These are phyloP conservation scores for Penicillium bovifimosum DNA, from an alignment of 495 filamentous ascomycete genomes.

Conservation along the genomic window DNA sequence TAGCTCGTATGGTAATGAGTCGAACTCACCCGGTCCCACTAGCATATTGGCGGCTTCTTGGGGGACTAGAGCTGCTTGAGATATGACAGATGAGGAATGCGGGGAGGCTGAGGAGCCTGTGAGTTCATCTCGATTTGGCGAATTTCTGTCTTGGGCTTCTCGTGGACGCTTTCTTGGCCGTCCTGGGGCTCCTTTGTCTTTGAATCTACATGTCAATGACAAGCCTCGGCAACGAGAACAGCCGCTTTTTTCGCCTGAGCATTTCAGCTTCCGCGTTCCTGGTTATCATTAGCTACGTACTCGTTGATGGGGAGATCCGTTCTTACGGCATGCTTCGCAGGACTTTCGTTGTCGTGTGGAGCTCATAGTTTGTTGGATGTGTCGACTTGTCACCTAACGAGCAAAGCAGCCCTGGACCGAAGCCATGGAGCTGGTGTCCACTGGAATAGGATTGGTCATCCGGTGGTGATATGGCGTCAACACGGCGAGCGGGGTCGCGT, in stretches of 20 bases:
- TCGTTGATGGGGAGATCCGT: no score
- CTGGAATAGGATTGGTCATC: constrained; percentile 12
- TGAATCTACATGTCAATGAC: constrained; percentile 20
- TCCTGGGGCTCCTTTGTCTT: constrained; percentile 24
- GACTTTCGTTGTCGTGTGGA: constrained; percentile 19
- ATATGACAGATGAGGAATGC: neutral
- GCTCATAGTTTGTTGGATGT: constrained; percentile 13
- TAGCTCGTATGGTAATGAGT: constrained; percentile 13
- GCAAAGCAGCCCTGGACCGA: neutral
- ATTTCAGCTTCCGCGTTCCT: constrained; percentile 25
- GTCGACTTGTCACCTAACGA: neutral
- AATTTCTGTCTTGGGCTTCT: constrained; percentile 4
- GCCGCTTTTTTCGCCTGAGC: constrained; percentile 25
- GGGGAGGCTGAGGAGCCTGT: constrained; percentile 8
- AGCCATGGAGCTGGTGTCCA: neutral
- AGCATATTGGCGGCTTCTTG: constrained; percentile 3
- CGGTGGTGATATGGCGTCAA: constrained; percentile 17
- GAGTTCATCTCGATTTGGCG: neutral
- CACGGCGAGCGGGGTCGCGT: constrained; percentile 16
- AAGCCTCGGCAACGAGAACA: constrained; percentile 20
- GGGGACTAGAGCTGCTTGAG: neutral
- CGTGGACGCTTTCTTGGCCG: constrained; percentile 19
- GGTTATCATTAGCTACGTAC: neutral
- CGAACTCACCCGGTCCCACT: constrained; percentile 1
- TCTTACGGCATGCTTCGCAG: constrained; percentile 2